Evolutionary conservation across 768 basidiomycete species (phyloP).

Genomic region (Rhodocollybia butyracea): DNA sequence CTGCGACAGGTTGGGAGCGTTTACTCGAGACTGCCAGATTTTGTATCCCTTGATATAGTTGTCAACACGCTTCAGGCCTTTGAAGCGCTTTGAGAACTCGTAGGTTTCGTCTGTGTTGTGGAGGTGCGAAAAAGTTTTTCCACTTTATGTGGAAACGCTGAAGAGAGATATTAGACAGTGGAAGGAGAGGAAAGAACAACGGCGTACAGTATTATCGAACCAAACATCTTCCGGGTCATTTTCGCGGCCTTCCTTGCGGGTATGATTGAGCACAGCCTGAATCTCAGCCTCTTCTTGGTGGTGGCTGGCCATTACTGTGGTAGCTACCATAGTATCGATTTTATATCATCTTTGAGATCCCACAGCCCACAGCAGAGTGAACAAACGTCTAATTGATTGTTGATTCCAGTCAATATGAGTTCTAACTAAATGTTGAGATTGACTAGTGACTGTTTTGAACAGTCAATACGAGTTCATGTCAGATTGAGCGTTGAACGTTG

Average conservation of each 20-base stretch:
- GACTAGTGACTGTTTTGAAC: too few species aligned
- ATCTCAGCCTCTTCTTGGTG: slow-evolving; percentile 84
- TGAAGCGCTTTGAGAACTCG: slow-evolving; percentile 92
- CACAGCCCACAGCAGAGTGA: too few species aligned
- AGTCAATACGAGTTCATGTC: too few species aligned
- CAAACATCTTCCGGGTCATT: slow-evolving; percentile 79
- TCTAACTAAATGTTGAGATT: too few species aligned
- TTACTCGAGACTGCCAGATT: slow-evolving; percentile 61
- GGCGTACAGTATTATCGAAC: slow-evolving; percentile 79
- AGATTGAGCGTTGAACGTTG: too few species aligned
- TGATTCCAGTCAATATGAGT: too few species aligned
- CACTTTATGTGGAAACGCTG: slow-evolving; percentile 99
- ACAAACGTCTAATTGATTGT: too few species aligned
- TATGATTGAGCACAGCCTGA: slow-evolving; percentile 85
- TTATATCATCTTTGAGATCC: too few species aligned
- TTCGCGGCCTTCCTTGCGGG: slow-evolving; percentile 78
- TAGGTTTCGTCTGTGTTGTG: slow-evolving; percentile 99
- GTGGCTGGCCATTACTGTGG: too few species aligned
- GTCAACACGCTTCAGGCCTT: slow-evolving; percentile 95
- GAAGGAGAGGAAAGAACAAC: slow-evolving; percentile 8
- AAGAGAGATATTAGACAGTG: slow-evolving; percentile 14
- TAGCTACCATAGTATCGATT: too few species aligned
- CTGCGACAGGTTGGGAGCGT: slow-evolving; percentile 61
- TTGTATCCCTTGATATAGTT: slow-evolving; percentile 97
- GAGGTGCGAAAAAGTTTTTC: slow-evolving; percentile 96